Evolutionary conservation across 2,329 filamentous ascomycete genomes (phyloP).

Genomic region (Coccinonectria pachysandricola): DNA sequence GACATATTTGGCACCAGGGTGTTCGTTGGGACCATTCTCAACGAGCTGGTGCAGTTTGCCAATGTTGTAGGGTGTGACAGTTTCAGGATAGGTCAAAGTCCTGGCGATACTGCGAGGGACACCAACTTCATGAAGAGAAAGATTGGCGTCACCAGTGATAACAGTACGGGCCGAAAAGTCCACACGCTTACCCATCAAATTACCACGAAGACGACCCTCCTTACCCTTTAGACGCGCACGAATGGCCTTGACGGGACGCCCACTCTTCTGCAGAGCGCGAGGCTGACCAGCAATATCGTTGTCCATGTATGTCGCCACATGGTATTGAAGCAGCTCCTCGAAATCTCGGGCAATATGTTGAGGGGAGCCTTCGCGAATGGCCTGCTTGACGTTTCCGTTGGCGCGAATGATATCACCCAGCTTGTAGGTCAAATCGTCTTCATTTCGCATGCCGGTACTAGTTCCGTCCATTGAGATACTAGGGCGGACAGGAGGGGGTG

Average conservation of each 20-base stretch:
- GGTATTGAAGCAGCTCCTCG: conserved; percentile 86
- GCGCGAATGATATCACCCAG: conserved; percentile 96
- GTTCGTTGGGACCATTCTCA: conserved; percentile 85
- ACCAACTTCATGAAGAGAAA: conserved; percentile 94
- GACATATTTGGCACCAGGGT: conserved; percentile 94
- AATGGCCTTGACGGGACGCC: conserved; percentile 91
- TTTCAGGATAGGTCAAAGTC: conserved; percentile 91
- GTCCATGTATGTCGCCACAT: conserved; percentile 99
- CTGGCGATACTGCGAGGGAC: conserved; percentile 88
- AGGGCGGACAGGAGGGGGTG: conserved; percentile 87
- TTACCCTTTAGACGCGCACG: conserved; percentile 97
- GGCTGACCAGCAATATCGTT: conserved; percentile 96
- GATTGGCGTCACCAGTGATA: conserved; percentile 95
- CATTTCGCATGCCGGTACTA: conserved; percentile 81
- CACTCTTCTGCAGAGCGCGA: conserved; percentile 92
- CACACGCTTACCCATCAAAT: conserved; percentile 99
- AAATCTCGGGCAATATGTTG: conserved; percentile 88
- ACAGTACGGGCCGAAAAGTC: conserved; percentile 99
- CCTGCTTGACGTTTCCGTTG: conserved; percentile 88
- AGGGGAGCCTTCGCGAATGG: conserved; percentile 82
- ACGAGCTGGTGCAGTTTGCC: conserved; percentile 82
- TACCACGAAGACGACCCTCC: conserved; percentile 93
- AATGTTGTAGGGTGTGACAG: conserved; percentile 96
- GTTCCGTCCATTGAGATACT: conserved; percentile 97
- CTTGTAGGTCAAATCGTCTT: conserved; percentile 99